Evolutionary conservation across 306 rosid species (phyloP).

Genomic region (Acacia crassicarpa): DNA sequence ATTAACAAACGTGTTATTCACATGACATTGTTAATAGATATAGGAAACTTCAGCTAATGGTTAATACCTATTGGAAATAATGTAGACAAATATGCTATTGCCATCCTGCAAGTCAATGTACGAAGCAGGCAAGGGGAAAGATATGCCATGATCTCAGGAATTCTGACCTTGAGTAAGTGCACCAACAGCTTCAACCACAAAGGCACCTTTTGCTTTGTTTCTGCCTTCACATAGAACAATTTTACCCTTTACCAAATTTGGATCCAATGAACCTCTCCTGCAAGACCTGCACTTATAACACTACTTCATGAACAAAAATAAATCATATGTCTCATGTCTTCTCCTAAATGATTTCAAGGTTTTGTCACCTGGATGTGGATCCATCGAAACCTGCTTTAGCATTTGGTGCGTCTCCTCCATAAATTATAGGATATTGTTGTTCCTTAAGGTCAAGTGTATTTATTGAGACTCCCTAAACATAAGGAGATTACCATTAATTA

Average conservation of each 20-base stretch:
- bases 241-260: conserved; percentile 35
- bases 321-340: not conserved
- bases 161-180: conserved; percentile 10
- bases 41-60: not conserved
- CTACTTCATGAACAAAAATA: not conserved
- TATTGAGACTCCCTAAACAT: conserved; percentile 23
- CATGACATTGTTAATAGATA: not conserved
- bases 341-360: not conserved
- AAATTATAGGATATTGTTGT: not conserved
- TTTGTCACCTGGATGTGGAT: conserved; percentile 21
- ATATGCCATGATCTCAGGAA: fast-evolving
- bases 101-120: conserved; percentile 13
- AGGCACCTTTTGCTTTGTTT: not conserved
- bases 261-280: not conserved
- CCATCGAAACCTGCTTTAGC: not conserved
- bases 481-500: not conserved
- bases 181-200: conserved; percentile 25
- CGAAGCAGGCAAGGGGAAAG: conserved; percentile 33
- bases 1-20: not conserved
- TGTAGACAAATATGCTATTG: conserved; percentile 1
- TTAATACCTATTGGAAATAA: conserved; percentile 32
- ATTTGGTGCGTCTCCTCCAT: conserved; percentile 33
- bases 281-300: not conserved
- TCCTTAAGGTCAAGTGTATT: conserved; percentile 25
- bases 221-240: conserved; percentile 41